Base-by-base conservation (phyloP, 108 stramenopile genomes). In the Pseudonitzschia multiseries region DNA sequence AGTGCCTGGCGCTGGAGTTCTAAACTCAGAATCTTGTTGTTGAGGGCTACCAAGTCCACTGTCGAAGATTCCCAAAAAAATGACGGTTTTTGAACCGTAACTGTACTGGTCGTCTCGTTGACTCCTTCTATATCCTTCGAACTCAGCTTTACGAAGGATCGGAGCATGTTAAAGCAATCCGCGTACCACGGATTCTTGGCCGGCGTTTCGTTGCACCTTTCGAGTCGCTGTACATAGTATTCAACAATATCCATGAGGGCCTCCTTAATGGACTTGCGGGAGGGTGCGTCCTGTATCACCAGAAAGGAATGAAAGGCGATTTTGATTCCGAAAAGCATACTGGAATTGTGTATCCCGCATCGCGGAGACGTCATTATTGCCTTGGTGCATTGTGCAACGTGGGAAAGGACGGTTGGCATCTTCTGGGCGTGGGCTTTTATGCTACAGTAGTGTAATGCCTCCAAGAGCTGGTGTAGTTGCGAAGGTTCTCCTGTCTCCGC, bases 301-400 rank as follows among this genome's bases (percentile, higher is more conserved):
- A 99, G 88, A 83, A 97, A 97, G 14, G 98, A 90, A 78, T 99
- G 98, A 76, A 97, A 99, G 57, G 92, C 90, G 21, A 93, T 77
- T 54, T 96, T 76, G 42, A 99, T 89, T 14, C 94, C 91, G 29
- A 88, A 75, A 40, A 99, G 82, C 85, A 99, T 92, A 60, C 85
- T 76, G n/a, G 92, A 92, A 70, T 97, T 96, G 66, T 98, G 99
- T 12, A 97, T 87, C 6, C 87, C 85, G 57, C 92, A 93, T 61
- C 87, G 85, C 27, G 86, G 79, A 24, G 86, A 90, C 1, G 86
- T 90, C 85, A 93, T 84, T 52, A 93, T 71, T 6, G 85, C 71
- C 65, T 85, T 69, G 17, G 89, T 63, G 1, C 76, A 71, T 51
- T 86, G 84, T 28, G 86, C 69, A 68, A 90, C 83, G 22, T 77